Evolutionary conservation across 1,139 yeast genomes (phyloP), one percentile per base, ranked within the genome.

Genomic region (Arxiozyma slooffiae): DNA sequence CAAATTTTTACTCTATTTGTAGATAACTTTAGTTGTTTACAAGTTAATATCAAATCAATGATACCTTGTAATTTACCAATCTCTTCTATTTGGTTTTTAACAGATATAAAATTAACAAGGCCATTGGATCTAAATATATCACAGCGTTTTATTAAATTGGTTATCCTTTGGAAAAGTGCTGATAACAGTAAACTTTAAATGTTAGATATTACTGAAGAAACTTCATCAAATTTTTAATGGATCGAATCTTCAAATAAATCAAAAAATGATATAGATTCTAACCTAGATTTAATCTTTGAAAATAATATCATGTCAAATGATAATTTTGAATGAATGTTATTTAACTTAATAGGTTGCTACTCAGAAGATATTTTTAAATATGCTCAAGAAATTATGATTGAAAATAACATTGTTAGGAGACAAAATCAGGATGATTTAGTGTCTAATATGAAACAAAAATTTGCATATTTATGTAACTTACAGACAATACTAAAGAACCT

Each of bases 91-190:
- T 81, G 86, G 86, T 65, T 72, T 4, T 64, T 74, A 30, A 67
- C 70, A 30, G 77, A 67, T 52, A 67, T 66, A 57, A 60, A 54
- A 56, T 57, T 61, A 47, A 57, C 55, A 20, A 58, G 50, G 44
- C 71, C 54, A 54, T 60, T 67, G 49, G 66, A 61, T 36, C 36
- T 57, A 14, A 55, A 57, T 24, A 50, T 57, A 5, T 41, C 53
- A 3, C 37, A 53, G 5, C 51, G 57, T 30, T 57, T 59, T 41
- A 42, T 57, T 7, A 62, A 64, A 45, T 55, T 75, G 7, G 66
- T 71, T 60, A 67, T 79, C 1, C 67, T 82, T 41, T 81, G 86
- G 86, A 82, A 82, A 58, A 79, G 85, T 53, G 82, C 82, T 55
- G 76, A 78, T 2, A 71, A 79, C 1, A 76, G 82, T 4, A 68